Conservation (phyloP, 192 early-diverging fungal species). For the Gaertneriomyces semiglobifer region DNA sequence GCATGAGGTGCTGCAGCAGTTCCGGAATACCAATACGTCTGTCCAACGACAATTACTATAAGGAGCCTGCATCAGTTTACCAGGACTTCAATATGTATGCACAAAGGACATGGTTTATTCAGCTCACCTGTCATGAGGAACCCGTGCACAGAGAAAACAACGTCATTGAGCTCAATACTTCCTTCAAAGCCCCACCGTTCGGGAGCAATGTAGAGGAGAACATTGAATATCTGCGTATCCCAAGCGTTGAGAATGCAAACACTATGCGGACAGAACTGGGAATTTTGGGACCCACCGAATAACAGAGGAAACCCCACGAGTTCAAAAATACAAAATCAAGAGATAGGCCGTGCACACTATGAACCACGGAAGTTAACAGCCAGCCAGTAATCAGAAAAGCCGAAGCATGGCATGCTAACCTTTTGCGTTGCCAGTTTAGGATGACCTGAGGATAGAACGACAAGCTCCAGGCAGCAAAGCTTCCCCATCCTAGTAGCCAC, state of each 20-base stretch:
- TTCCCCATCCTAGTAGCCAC: slow-evolving; percentile 52
- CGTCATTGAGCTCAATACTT: slow-evolving; percentile 77
- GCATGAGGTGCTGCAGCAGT: no score
- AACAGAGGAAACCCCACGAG: slow-evolving; percentile 80
- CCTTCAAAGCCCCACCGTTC: slow-evolving; percentile 62
- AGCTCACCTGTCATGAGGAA: slow-evolving; percentile 43
- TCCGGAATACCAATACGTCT: slow-evolving; percentile 26
- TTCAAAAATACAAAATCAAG: slow-evolving; percentile 89
- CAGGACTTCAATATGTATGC: neutral
- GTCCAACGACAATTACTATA: slow-evolving; percentile 24
- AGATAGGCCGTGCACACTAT: slow-evolving; percentile 77
- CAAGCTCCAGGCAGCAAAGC: slow-evolving; percentile 83
- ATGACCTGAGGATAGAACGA: slow-evolving; percentile 82
- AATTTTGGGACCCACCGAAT: slow-evolving; percentile 51
- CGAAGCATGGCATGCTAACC: neutral
- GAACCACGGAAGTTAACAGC: slow-evolving; percentile 67
- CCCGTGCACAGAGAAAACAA: slow-evolving; percentile 86
- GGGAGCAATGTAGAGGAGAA: slow-evolving; percentile 67
- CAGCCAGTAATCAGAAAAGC: slow-evolving; percentile 2
- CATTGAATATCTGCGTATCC: slow-evolving; percentile 63
- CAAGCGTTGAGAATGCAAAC: neutral
- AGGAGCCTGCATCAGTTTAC: neutral
- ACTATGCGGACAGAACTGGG: neutral
- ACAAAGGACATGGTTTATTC: neutral
- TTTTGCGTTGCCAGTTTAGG: neutral